Base-by-base conservation (phyloP, 441 rosid species). In the Croton setiger region DNA sequence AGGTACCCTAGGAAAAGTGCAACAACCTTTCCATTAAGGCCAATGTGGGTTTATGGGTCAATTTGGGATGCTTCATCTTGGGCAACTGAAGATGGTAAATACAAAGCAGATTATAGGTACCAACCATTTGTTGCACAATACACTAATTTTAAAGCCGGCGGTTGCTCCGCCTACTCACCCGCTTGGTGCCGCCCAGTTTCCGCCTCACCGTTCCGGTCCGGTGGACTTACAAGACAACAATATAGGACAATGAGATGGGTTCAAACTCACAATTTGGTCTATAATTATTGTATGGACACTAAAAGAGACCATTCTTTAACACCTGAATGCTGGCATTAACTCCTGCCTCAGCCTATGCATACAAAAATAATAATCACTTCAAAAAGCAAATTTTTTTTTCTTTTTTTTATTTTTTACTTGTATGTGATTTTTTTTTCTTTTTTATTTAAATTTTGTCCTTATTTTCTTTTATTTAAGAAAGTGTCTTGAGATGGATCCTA, bases 11-110 rank as follows among this genome's bases (percentile, higher is more conserved):
- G 83, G 73, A 93, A 87, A 76, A 91, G 89, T 75, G 91, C 51
- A 0, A 72, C 79, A 12, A 91, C 98, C 57, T 93, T 91, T 74
- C 98, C 98, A 0, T 35, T 82, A 35, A 88, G 98, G 80, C 98
- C 98, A 74, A 89, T 91, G 97, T 91, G 97, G 97, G 78, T 93
- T 12, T 91, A 93, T 72, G 98, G 98, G 62, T 93, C 98, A 56
- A 91, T 93, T 57, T 93, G 98, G 98, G 98, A 93, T 48, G 98
- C 98, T 2, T 91, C 98, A 13, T 85, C 96, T 0, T 93, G 98
- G 98, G 98, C 98, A 14, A 93, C 98, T 0, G 98, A 93, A 20
- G 84, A 93, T 70, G 97, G 98, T 4, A 93, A 85, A 77, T 93
- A 93, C 88, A 91, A 88, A 81, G 98, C 96, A 1, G 92, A 93